These are phyloP conservation scores for Chaetoceros muelleri DNA, from an alignment of 108 stramenopile genomes.

Conservation along the genomic window DNA sequence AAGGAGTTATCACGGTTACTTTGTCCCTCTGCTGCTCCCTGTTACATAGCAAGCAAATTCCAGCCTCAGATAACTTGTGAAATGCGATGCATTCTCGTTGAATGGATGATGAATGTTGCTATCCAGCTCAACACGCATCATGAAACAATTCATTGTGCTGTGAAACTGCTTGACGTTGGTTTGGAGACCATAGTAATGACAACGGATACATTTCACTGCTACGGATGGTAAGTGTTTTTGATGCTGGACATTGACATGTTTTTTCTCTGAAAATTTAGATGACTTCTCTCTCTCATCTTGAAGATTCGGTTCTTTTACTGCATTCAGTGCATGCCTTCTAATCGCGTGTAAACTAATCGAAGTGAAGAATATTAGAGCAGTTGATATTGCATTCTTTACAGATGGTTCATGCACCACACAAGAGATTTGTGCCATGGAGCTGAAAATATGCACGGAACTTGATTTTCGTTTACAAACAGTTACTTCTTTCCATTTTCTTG, in stretches of 20 bases:
- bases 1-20: not conserved
- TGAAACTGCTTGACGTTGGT: not conserved
- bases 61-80: not conserved
- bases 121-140: not conserved
- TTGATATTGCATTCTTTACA: not conserved
- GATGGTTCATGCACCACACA: not conserved
- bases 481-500: not conserved
- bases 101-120: not conserved
- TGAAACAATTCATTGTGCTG: not conserved
- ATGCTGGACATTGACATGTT: too few relatives aligned
- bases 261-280: too few relatives aligned
- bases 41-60: not conserved
- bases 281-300: not conserved
- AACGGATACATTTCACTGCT: not conserved
- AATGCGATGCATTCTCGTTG: not conserved
- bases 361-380: not conserved
- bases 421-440: not conserved
- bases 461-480: not conserved
- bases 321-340: not conserved
- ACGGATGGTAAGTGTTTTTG: not conserved
- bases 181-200: not conserved
- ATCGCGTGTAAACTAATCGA: not conserved
- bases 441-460: not conserved
- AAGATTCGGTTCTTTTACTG: not conserved
- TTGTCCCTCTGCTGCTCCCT: not conserved